These are phyloP conservation scores for Darksidea phi DNA, from an alignment of 495 filamentous ascomycete genomes.

Conservation along the genomic window DNA sequence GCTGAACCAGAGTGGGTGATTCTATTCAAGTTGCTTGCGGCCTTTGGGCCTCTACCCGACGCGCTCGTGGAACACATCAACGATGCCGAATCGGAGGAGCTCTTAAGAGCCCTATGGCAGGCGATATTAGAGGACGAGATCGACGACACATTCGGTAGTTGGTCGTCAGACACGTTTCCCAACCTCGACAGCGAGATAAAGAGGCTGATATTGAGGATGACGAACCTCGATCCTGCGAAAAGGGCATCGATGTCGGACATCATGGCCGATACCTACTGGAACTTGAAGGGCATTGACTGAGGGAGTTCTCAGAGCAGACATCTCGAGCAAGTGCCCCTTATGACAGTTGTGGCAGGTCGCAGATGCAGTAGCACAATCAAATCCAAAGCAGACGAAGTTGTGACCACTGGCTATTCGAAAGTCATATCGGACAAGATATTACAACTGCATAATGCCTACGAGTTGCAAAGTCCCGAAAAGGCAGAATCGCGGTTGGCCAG, in stretches of 20 bases:
- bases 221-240: neutral
- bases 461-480: too few relatives aligned
- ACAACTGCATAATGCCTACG: too few relatives aligned
- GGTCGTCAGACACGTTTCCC: neutral
- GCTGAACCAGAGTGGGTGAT: neutral
- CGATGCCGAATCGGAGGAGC: neutral
- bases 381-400: too few relatives aligned
- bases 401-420: too few relatives aligned
- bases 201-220: neutral
- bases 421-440: too few relatives aligned
- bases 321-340: neutral
- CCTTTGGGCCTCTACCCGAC: neutral
- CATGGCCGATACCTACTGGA: neutral
- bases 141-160: neutral
- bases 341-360: too few relatives aligned
- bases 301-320: neutral
- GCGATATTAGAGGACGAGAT: neutral
- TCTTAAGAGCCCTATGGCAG: neutral
- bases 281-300: neutral
- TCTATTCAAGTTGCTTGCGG: neutral
- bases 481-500: too few relatives aligned
- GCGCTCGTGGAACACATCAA: neutral
- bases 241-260: neutral
- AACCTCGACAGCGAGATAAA: neutral
- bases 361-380: too few relatives aligned